Evolutionary conservation across 139 green algal species (phyloP).

Genomic region (Parachlorella kessleri): DNA sequence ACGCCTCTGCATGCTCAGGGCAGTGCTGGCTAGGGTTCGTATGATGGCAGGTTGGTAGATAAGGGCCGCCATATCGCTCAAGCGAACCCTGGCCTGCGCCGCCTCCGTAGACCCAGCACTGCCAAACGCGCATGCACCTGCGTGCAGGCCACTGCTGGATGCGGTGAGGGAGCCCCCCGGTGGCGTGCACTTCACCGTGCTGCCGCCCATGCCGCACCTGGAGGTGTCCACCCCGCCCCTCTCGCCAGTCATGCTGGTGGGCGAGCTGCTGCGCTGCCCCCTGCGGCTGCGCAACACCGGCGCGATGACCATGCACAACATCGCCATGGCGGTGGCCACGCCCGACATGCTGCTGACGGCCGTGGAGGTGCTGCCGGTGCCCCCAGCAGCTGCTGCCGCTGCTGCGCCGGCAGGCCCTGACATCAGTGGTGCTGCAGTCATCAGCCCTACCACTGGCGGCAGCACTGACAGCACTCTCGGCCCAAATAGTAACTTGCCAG

Average conservation of each 20-base stretch:
- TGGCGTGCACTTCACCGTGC: conserved; percentile 59
- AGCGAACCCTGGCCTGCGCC: too few relatives aligned
- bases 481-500: too few relatives aligned
- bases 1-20: too few relatives aligned
- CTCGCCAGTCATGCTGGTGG: conserved; percentile 35
- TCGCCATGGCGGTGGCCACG: conserved; percentile 14
- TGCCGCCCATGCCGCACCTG: conserved; percentile 66
- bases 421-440: too few relatives aligned
- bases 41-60: background rate
- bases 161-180: conserved; percentile 25
- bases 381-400: background rate
- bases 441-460: too few relatives aligned
- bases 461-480: too few relatives aligned
- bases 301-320: conserved; percentile 29
- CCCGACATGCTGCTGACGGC: conserved; percentile 17
- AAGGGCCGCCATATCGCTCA: too few relatives aligned
- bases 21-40: background rate
- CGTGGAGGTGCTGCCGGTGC: background rate
- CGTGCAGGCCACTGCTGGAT: conserved; percentile 5
- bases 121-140: too few relatives aligned
- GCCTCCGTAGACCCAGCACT: too few relatives aligned
- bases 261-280: conserved; percentile 35
- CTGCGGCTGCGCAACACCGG: conserved; percentile 50
- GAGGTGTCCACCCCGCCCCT: conserved; percentile 39
- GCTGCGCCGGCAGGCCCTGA: too few relatives aligned